phyloP scores from a whole-genome alignment of 306 rosid genomes.

The Cercis canadensis region DNA sequence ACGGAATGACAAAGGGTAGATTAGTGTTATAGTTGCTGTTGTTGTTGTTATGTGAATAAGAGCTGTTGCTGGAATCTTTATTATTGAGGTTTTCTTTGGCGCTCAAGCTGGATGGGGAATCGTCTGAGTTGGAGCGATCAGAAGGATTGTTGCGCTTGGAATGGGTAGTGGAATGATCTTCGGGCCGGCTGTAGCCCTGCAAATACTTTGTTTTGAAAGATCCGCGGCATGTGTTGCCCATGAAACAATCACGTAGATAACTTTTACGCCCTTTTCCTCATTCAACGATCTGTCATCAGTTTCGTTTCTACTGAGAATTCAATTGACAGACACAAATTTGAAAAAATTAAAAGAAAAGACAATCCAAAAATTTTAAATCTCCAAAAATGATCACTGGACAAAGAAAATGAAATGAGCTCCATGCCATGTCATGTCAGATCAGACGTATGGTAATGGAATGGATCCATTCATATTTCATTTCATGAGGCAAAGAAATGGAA shows the following conservation, averaged over 20 bases:
- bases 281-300: slow-evolving; percentile 55
- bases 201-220: slow-evolving; percentile 77
- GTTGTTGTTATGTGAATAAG: slow-evolving; percentile 15
- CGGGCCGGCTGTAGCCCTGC: slow-evolving; percentile 74
- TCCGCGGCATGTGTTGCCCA: slow-evolving; percentile 99
- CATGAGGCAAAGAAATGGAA: too few species aligned
- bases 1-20: slow-evolving; percentile 31
- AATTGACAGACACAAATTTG: too few species aligned
- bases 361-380: not conserved
- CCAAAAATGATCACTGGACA: slow-evolving; percentile 18
- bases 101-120: slow-evolving; percentile 53
- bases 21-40: slow-evolving; percentile 28
- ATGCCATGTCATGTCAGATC: too few species aligned
- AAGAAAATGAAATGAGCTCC: slow-evolving; percentile 27
- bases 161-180: slow-evolving; percentile 42
- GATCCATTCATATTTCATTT: too few species aligned
- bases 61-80: slow-evolving; percentile 31
- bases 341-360: too few species aligned
- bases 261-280: slow-evolving; percentile 48
- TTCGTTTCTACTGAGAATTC: slow-evolving; percentile 13
- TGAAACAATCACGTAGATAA: slow-evolving; percentile 56
- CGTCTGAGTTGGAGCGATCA: slow-evolving; percentile 57
- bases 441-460: too few species aligned
- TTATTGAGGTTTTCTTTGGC: slow-evolving; percentile 51
- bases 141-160: slow-evolving; percentile 62